Evolutionary conservation across 192 early-diverging fungal genomes (phyloP), one percentile per base, ranked within the genome.

Genomic region (Lobosporangium transversale): DNA sequence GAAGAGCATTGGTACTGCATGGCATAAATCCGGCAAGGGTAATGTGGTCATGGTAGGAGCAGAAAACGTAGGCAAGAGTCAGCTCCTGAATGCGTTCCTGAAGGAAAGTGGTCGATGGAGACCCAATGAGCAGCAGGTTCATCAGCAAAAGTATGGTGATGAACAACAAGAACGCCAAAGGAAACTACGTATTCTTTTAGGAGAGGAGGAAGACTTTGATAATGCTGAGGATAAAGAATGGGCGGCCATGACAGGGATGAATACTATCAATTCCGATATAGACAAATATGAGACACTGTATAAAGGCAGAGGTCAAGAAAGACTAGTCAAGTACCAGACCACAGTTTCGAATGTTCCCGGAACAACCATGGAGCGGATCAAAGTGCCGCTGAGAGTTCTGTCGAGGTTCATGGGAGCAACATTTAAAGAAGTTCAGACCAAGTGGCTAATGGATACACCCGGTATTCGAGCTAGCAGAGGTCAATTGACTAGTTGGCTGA

Each of bases 311-410:
- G 73, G 58, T n/a, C 14, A 48, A 32, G 71, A 75, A 20, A 76
- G 67, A 26, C 18, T 67, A 5, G 35, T 42, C 11, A 53, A 51
- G 31, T 67, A 67, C 40, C 44, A 76, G 36, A 67, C 73, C 0
- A 67, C 65, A 8, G 73, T 76, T 11, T 76, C 73, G n/a, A 76
- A 76, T n/a, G 59, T 76, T 12, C 73, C 73, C 0, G 73, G 73
- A 3, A 76, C 73, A 20, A 76, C 73, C 0, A 29, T 76, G 29
- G 64, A 59, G 36, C 30, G 50, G 47, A 67, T 76, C 59, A 76
- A 67, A 31, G 59, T 76, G 0, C 73, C 73, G 6, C 40, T 76
- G 21, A 62, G 59, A 29, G 73, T 67, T 1, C 48, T 76, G 26
- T 61, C 58, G 20, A 35, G 54, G 17, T 67, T 44, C 37, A 9